phyloP scores from a whole-genome alignment of 2,329 filamentous ascomycete genomes.

The Microsporum audouinii region DNA sequence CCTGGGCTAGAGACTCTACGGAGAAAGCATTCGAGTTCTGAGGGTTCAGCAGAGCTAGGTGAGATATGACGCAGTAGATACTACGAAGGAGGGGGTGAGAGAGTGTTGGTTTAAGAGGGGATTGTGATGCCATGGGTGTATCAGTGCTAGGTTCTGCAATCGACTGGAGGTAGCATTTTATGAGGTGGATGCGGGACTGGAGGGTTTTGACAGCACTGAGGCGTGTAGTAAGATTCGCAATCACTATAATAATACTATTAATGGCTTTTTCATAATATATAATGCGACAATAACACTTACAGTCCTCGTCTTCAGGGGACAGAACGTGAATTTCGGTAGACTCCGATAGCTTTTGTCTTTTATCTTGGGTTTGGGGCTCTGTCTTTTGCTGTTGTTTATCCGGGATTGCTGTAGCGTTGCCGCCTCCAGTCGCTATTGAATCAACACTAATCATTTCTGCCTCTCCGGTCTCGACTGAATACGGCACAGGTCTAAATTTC shows the following conservation, averaged over 20 bases:
- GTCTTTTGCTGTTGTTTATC: conserved; percentile 16
- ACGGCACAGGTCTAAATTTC: conserved; percentile 72
- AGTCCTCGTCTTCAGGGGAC: conserved; percentile 53
- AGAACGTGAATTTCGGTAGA: conserved; percentile 28
- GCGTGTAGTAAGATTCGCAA: conserved; percentile 66
- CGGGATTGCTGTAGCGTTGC: conserved; percentile 58
- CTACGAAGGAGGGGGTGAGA: conserved; percentile 70
- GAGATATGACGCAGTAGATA: conserved; percentile 73
- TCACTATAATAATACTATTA: conserved; percentile 32
- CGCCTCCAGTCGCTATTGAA: conserved; percentile 74
- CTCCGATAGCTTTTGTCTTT: conserved; percentile 17
- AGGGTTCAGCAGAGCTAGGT: conserved; percentile 70
- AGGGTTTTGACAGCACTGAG: conserved; percentile 92
- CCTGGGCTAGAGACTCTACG: conserved; percentile 61
- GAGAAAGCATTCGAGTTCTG: conserved; percentile 54
- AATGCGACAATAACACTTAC: conserved; percentile 28
- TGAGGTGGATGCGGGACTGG: conserved; percentile 60
- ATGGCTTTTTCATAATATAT: neutral
- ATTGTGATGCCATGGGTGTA: conserved; percentile 27
- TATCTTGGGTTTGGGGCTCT: conserved; percentile 10
- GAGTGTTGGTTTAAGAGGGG: conserved; percentile 23
- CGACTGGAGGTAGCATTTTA: conserved; percentile 66
- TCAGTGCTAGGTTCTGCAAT: conserved; percentile 43
- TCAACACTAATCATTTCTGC: conserved; percentile 97
- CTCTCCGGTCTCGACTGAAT: conserved; percentile 83